Conservation (phyloP, 768 basidiomycete genomes). For the Solioccasus polychromus region DNA sequence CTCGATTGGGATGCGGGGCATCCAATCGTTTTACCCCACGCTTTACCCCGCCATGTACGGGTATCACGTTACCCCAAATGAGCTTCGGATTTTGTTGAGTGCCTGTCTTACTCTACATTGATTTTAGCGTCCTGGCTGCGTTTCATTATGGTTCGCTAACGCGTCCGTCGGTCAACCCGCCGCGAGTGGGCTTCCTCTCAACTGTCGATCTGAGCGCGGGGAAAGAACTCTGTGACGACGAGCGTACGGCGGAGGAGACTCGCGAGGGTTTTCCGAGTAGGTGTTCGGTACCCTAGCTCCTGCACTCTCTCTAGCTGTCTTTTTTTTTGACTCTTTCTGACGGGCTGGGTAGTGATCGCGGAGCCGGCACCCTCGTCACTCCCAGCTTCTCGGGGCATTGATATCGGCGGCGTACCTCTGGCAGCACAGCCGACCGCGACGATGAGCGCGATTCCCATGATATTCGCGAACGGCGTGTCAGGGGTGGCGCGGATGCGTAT, state of each 20-base stretch:
- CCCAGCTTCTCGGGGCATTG: slow-evolving; percentile 19
- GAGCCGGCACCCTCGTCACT: slow-evolving; percentile 40
- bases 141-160: slow-evolving; percentile 74
- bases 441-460: slow-evolving; percentile 2
- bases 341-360: slow-evolving; percentile 32
- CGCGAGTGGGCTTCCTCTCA: slow-evolving; percentile 68
- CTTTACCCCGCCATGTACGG: not conserved
- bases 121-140: slow-evolving; percentile 56
- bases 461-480: slow-evolving; percentile 17
- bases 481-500: slow-evolving; percentile 6
- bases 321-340: not conserved
- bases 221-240: slow-evolving; percentile 34
- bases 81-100: not conserved
- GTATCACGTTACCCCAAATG: slow-evolving; percentile 7
- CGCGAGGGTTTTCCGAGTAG: slow-evolving; percentile 29
- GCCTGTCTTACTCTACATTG: not conserved
- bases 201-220: slow-evolving; percentile 60
- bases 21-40: not conserved
- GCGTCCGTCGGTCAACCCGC: slow-evolving; percentile 63
- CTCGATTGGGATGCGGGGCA: slow-evolving; percentile 4
- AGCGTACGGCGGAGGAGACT: slow-evolving; percentile 33
- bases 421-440: slow-evolving; percentile 19
- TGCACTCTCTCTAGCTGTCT: not conserved
- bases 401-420: slow-evolving; percentile 30
- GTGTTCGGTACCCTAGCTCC: not conserved